Evolutionary conservation across 129 eudicot species (phyloP).

Genomic region (Kitagawia praeruptora): DNA sequence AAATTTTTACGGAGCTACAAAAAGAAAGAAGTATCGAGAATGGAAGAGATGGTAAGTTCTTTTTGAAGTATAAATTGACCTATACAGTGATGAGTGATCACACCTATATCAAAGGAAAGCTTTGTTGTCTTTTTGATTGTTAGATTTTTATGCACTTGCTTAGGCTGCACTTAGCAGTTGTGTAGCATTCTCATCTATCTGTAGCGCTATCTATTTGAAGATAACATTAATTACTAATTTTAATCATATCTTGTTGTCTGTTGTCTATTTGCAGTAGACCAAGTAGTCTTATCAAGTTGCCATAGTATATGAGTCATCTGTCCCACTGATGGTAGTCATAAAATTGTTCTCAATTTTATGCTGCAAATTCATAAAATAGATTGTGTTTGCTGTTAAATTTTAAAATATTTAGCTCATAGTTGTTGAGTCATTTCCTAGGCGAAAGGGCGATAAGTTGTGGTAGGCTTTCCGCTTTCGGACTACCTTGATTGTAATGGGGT

Average conservation of each 20-base stretch:
- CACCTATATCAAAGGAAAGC: background rate
- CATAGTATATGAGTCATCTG: background rate
- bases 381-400: background rate
- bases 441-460: background rate
- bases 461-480: background rate
- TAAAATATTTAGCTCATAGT: background rate
- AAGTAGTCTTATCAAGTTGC: background rate
- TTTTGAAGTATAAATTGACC: background rate
- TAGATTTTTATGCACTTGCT: background rate
- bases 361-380: background rate
- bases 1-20: slow-evolving; percentile 52
- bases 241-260: background rate
- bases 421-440: background rate
- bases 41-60: slow-evolving; percentile 54
- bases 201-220: background rate
- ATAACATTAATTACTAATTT: background rate
- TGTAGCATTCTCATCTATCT: background rate
- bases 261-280: background rate
- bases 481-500: background rate
- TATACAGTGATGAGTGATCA: background rate
- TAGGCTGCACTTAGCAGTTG: background rate
- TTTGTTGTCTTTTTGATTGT: background rate
- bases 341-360: background rate
- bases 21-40: slow-evolving; percentile 25
- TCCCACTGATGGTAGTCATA: background rate